Evolutionary conservation across 768 basidiomycete genomes (phyloP), one percentile per base, ranked within the genome.

Genomic region (Kwoniella mangroviensis): DNA sequence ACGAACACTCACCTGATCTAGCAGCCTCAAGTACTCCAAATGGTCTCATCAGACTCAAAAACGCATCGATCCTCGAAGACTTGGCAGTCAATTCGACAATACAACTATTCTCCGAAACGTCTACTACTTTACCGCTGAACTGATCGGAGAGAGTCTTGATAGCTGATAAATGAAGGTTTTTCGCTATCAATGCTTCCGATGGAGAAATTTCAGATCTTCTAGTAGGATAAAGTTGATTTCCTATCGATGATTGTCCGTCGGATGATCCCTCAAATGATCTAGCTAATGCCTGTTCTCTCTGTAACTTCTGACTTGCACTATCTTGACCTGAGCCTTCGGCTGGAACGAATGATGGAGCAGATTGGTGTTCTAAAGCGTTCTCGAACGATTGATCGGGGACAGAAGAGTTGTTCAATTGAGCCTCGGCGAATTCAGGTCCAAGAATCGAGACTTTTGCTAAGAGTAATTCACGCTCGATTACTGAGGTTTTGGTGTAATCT

Each of bases 401-500:
- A 5, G 92, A 93, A 2, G 91, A 92, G 52, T 92, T 93, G 21
- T 86, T 85, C 64, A 97, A 89, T 77, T 98, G 94, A 67, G 94
- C 91, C 73, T 96, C 93, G 72, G 96, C 88, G 83, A 96, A 99
- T 82, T 99, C 96, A 11, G 95, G 93, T 2, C 97, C 97, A 43
- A 99, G 90, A 79, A 95, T 96, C 68, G 97, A 98, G 3, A 99
- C 90, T 82, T 99, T 99, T 80, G 91, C 92, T 73, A 99, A 90
- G 41, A 98, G 88, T 15, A 98, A 87, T 84, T 99, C 97, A 75
- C 97, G 92, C 73, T 91, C 88, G 82, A 99, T 96, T 34, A 90
- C 89, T 67, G 88, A 89, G 24, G 94, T 98, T 71, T 95, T 88
- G 21, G 96, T 98, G 83, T 98, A 99, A 84, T 99, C 95, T 70